phyloP scores from a whole-genome alignment of 2,329 filamentous ascomycete genomes.

The Fusarium redolens region DNA sequence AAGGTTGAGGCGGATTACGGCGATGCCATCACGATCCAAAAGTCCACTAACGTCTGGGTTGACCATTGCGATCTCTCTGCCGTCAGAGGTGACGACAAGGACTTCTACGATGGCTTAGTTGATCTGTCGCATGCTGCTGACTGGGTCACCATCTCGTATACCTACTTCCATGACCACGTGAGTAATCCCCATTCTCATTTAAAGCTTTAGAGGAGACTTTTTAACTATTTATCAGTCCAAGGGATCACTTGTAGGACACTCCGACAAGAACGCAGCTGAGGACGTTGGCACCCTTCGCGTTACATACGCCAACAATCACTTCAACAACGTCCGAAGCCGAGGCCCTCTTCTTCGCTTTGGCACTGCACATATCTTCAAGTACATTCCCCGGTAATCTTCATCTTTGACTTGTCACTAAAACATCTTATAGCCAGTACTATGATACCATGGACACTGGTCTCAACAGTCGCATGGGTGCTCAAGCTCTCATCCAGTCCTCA shows the following conservation, averaged over 20 bases:
- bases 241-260: conserved; percentile 70
- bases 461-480: conserved; percentile 41
- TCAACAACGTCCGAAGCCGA: conserved; percentile 69
- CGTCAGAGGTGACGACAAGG: conserved; percentile 53
- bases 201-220: accelerated
- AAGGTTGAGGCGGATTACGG: conserved; percentile 59
- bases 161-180: conserved; percentile 56
- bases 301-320: conserved; percentile 72
- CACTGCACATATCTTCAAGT: conserved; percentile 62
- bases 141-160: conserved; percentile 56
- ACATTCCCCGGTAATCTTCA: accelerated
- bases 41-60: conserved; percentile 60
- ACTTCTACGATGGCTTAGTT: conserved; percentile 57
- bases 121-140: conserved; percentile 59
- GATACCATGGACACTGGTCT: conserved; percentile 43
- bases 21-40: conserved; percentile 64
- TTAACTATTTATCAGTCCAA: conserved; percentile 52
- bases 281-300: conserved; percentile 68
- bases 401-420: not conserved
- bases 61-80: conserved; percentile 58
- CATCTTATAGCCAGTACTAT: conserved; percentile 30
- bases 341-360: conserved; percentile 70
- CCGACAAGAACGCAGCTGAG: conserved; percentile 66
- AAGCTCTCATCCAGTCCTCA: conserved; percentile 39
- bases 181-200: not conserved